phyloP scores from a whole-genome alignment of 495 filamentous ascomycete genomes.

The Hypoxylon fragiforme region DNA sequence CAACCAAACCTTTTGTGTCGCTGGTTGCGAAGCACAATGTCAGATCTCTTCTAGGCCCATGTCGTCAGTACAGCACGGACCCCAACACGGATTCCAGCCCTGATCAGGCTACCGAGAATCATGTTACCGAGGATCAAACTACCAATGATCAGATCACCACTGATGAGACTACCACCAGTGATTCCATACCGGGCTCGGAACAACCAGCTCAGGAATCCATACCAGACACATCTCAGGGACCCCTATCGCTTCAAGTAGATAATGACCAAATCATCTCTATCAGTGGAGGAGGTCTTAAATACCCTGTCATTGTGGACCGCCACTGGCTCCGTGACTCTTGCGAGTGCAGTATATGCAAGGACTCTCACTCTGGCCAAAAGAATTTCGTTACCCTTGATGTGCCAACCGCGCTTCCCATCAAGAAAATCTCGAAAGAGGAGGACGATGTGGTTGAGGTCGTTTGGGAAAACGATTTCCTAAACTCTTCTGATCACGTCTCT shows the following conservation, averaged over 20 bases:
- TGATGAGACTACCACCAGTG: no score
- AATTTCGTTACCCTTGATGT: constrained; percentile 76
- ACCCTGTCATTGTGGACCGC: constrained; percentile 4
- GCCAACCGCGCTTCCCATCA: constrained; percentile 53
- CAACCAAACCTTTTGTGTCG: no score
- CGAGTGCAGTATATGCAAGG: constrained; percentile 69
- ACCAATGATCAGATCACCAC: no score
- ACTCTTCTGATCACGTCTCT: constrained; percentile 8
- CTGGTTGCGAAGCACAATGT: no score
- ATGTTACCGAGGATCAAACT: no score
- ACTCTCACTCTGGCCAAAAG: constrained; percentile 81
- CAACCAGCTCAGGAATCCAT: no score
- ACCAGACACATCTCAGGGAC: no score
- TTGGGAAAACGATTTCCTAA: constrained; percentile 53
- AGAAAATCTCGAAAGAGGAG: constrained; percentile 29
- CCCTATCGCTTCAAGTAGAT: not conserved
- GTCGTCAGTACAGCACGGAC: no score
- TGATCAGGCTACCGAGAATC: no score
- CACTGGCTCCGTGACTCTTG: constrained; percentile 77
- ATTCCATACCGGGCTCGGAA: no score
- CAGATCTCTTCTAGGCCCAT: no score
- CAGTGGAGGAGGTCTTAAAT: not conserved
- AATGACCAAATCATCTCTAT: not conserved
- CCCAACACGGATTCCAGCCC: no score
- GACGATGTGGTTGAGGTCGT: constrained; percentile 55